Evolutionary conservation across 2,329 filamentous ascomycete species (phyloP).

Genomic region (Ploettnerulaceae sp.): DNA sequence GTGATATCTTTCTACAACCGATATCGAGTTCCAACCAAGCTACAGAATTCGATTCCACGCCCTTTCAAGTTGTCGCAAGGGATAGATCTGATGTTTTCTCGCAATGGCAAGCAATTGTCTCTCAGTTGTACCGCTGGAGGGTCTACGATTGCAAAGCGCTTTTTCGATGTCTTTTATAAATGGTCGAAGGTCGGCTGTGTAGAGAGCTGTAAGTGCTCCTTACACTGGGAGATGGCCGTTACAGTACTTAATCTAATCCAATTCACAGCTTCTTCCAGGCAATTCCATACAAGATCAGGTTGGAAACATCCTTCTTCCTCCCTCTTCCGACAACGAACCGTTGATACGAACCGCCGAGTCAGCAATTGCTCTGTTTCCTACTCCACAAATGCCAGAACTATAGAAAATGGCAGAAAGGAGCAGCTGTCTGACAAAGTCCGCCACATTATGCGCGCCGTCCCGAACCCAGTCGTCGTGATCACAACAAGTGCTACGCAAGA

Average conservation of each 20-base stretch:
- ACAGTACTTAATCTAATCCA: too few relatives aligned
- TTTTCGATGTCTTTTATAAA: slow-evolving; percentile 24
- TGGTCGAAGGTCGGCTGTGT: slow-evolving; percentile 17
- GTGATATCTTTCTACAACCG: too few relatives aligned
- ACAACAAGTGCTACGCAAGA: slow-evolving; percentile 18
- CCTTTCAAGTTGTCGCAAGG: neutral
- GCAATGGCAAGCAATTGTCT: slow-evolving; percentile 18
- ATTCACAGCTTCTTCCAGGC: too few relatives aligned
- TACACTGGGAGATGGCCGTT: too few relatives aligned
- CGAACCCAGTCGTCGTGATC: slow-evolving; percentile 30
- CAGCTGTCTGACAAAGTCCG: slow-evolving; percentile 23
- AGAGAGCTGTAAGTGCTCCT: slow-evolving; percentile 1
- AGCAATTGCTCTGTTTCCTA: too few relatives aligned
- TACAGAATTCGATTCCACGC: neutral
- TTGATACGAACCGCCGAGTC: too few relatives aligned
- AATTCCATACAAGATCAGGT: too few relatives aligned
- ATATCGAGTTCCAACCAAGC: neutral
- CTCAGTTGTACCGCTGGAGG: slow-evolving; percentile 4
- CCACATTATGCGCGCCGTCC: slow-evolving; percentile 29
- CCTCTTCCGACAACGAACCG: too few relatives aligned
- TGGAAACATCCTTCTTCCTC: too few relatives aligned
- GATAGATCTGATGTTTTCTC: slow-evolving; percentile 17
- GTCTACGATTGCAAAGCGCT: slow-evolving; percentile 19
- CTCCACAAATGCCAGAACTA: too few relatives aligned
- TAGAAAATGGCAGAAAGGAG: too few relatives aligned